Base-by-base conservation (phyloP, 768 basidiomycete genomes). In the Pleurotus djamor region DNA sequence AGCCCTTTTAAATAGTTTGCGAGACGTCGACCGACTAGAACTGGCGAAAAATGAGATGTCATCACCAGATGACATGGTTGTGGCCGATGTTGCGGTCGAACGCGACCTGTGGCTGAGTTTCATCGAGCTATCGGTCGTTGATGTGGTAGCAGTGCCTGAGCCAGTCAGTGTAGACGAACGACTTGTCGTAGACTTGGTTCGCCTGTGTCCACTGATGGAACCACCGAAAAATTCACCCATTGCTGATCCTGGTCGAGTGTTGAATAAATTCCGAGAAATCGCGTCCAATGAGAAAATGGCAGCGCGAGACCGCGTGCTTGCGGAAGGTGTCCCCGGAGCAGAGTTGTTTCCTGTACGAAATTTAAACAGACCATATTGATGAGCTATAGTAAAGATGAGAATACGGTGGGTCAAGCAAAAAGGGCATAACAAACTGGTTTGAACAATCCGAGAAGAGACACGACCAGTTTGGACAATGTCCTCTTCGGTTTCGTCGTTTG, bases 271-370 rank as follows among this genome's bases (percentile, higher is more conserved):
- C 47, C 93, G 84, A 16, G 93, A 94, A 64, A 98, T 89, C 16
- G 86, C 89, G 67, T 98, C 95, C 55, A 98, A 79, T 36, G 91
- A 87, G 68, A 96, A 94, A 52, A 94, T 92, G n/a, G 89, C 86
- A 2, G 87, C 91, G 62, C 90, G 87, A n/a, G 87, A 83, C 48
- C 80, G 84, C 0, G 44, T 51, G 35, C 52, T 64, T 21, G 86
- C 83, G 0, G 91, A 92, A 3, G 95, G 96, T 0, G 95, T 98
- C 2, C 88, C 83, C 4, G 96, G 95, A n/a, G 82, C 73, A 21
- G 95, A 87, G 56, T 82, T 84, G 59, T 69, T 75, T 35, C 87
- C 87, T 0, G 93, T 93, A 33, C 83, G 83, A 72, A 96, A 95
- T 68, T 91, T 88, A 75, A 95, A 96, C 56, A 97, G 74, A 13